Conservation (phyloP, 1,139 yeast genomes). For the Meyerozyma guilliermondii region DNA sequence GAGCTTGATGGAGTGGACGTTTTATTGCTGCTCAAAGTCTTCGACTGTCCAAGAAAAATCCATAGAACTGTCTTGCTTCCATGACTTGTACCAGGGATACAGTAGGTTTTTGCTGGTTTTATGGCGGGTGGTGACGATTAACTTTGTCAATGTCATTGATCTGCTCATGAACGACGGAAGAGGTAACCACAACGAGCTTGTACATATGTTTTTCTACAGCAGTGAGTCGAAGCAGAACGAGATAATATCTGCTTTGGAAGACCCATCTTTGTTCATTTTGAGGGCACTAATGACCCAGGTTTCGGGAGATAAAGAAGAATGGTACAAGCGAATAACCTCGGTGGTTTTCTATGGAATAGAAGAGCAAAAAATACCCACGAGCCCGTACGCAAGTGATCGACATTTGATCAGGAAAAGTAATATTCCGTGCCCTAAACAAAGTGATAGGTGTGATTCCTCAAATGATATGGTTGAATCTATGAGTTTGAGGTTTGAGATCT, state of each 20-base stretch:
- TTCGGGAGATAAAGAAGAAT: conserved; percentile 9
- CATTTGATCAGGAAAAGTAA: background rate
- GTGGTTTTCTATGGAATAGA: conserved; percentile 25
- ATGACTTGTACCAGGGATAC: conserved; percentile 19
- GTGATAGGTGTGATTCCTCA: background rate
- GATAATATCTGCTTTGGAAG: background rate
- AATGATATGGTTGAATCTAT: conserved; percentile 26
- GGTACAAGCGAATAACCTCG: conserved; percentile 32
- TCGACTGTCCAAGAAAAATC: conserved; percentile 7
- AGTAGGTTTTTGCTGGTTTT: conserved; percentile 15
- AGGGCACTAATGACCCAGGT: background rate
- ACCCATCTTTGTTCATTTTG: background rate
- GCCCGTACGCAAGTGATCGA: background rate
- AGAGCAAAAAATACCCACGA: conserved; percentile 5
- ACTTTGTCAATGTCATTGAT: conserved; percentile 12
- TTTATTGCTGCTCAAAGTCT: conserved; percentile 28
- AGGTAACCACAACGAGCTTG: background rate
- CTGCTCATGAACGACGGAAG: background rate
- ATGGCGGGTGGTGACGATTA: conserved; percentile 18
- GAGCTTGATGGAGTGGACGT: conserved; percentile 31
- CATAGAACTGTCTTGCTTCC: conserved; percentile 18
- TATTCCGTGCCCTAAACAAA: background rate
- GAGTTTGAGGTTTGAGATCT: conserved; percentile 21
- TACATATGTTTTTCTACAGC: background rate
- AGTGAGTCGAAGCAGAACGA: background rate